Evolutionary conservation across 257 asterid species (phyloP), one percentile per base, ranked within the genome.

Genomic region (Coffea canephora): DNA sequence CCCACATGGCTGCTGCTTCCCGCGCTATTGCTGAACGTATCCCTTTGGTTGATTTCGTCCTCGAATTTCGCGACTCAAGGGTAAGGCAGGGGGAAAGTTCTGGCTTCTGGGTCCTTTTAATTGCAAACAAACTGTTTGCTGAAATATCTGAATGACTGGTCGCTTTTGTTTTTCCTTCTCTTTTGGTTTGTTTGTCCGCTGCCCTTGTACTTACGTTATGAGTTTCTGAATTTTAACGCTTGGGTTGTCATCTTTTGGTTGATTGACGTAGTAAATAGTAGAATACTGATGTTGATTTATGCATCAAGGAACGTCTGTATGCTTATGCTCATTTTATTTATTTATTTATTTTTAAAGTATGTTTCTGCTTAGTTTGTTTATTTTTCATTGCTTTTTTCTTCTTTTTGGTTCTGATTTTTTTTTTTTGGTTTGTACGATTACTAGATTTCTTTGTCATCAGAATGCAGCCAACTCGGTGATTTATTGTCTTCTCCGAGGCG

Each of bases 11-110:
- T 50, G 97, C 99, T 23, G 97, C 98, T 54, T 88, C 97, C 72
- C 90, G 86, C 54, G 93, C 97, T 78, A 87, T 95, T 59, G 77
- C 88, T 12, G 91, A 95, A 23, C 91, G 99, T 27, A 75, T 91
- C 74, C 96, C 97, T 80, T 91, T 43, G 34, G 95, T 90, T 54
- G 95, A 95, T 84, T 85, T 93, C 36, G 83, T 95, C 46, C 87
- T 95, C 18, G 97, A 93, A 86, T 92, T 95, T 81, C 83, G 99
- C 75, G 99, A 92, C 78, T 94, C 97, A 5, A 86, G 97, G 93
- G 97, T 95, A 61, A 23, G 67, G 19, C 27, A 23, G 21, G 6
- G 1, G 15, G 19, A 52, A 12, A 3, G 5, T 0, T 39, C 43
- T 39, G 43, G 43, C 43, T 39, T 39, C 43, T 39, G 43, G 43